phyloP scores from a whole-genome alignment of 2,329 filamentous ascomycete species.

The Phyllosticta ampelicida region DNA sequence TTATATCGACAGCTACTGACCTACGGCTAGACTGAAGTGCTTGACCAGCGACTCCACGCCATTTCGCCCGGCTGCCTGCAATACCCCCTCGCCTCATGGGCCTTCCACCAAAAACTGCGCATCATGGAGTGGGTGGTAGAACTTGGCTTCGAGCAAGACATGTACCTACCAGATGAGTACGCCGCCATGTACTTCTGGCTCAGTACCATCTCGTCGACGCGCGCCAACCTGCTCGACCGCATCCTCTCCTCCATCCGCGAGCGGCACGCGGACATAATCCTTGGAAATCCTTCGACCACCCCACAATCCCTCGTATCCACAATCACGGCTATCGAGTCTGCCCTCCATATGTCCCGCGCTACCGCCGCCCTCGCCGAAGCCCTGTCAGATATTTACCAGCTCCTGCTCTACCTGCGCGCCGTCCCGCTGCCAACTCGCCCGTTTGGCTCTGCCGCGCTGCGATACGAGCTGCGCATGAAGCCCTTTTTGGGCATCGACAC shows the following conservation, averaged over 20 bases:
- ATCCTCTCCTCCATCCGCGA: conserved; percentile 4
- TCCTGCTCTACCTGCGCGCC: conserved; percentile 48
- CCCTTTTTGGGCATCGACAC: conserved; percentile 62
- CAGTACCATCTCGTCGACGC: conserved; percentile 17
- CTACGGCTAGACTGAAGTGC: conserved; percentile 46
- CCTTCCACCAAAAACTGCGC: conserved; percentile 78
- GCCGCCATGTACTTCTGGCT: conserved; percentile 72
- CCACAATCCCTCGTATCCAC: neutral
- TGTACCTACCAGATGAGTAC: conserved; percentile 79
- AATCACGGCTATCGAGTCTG: neutral
- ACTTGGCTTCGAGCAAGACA: conserved; percentile 84
- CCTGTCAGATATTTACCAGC: conserved; percentile 39
- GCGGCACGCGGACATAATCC: neutral
- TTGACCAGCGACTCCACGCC: conserved; percentile 57
- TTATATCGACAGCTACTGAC: neutral
- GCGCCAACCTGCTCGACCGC: conserved; percentile 10
- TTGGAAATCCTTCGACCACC: neutral
- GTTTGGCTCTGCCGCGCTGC: conserved; percentile 56
- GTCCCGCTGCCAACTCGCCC: conserved; percentile 45
- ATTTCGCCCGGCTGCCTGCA: conserved; percentile 50
- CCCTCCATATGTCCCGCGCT: neutral
- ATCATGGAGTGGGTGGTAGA: conserved; percentile 82
- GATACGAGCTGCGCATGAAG: conserved; percentile 79
- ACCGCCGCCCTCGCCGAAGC: neutral
- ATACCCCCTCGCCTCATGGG: conserved; percentile 76